Evolutionary conservation across 306 rosid species (phyloP).

Genomic region (Mucuna pruriens): DNA sequence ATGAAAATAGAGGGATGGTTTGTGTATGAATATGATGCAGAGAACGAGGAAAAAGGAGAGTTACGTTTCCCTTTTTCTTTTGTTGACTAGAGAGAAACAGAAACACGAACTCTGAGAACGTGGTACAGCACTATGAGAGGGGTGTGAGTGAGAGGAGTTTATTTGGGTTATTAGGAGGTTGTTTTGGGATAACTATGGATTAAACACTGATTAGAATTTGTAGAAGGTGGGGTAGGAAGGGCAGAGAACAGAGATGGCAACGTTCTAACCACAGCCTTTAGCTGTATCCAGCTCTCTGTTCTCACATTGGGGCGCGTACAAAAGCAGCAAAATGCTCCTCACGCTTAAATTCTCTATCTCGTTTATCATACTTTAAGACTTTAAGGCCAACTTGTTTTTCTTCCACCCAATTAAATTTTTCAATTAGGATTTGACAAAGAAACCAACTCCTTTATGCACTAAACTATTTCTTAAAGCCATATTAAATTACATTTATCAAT

Average conservation of each 20-base stretch:
- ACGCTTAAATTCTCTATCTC: not conserved
- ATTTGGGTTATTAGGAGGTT: not conserved
- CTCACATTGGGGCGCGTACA: slow-evolving; percentile 35
- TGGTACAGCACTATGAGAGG: not conserved
- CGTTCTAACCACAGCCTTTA: slow-evolving; percentile 40
- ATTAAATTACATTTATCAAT: not conserved
- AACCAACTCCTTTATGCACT: not conserved
- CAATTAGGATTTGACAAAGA: not conserved
- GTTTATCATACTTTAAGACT: not conserved
- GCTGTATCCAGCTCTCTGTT: slow-evolving; percentile 36
- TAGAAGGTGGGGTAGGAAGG: not conserved
- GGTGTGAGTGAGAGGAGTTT: not conserved
- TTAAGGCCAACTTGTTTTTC: slow-evolving; percentile 17
- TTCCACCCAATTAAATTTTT: not conserved
- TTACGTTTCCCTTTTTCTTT: not conserved
- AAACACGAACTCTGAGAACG: not conserved
- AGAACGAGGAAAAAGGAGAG: not conserved
- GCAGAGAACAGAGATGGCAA: slow-evolving; percentile 46
- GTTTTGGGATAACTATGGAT: not conserved
- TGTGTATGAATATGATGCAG: slow-evolving; percentile 43
- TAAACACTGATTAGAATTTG: not conserved
- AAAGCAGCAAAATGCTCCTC: not conserved
- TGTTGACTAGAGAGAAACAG: slow-evolving; percentile 26
- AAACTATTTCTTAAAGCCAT: not conserved
- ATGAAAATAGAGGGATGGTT: not conserved